phyloP scores from a whole-genome alignment of 371 early-diverging fungal genomes.

The Lichtheimia ornata region DNA sequence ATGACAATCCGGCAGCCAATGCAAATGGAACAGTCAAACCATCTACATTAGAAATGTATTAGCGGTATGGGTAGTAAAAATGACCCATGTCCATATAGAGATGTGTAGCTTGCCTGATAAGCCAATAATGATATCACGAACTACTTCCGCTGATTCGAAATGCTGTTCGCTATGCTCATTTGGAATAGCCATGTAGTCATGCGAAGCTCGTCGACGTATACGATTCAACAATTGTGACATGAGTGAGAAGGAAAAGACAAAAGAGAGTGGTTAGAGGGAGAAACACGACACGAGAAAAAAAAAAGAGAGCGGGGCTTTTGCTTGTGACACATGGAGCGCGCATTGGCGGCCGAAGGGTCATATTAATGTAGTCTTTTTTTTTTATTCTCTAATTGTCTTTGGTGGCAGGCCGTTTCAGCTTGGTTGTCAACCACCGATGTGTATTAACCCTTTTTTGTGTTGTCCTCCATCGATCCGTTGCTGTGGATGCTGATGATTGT shows the following conservation, averaged over 20 bases:
- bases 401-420: conserved; percentile 7
- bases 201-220: conserved; percentile 27
- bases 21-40: conserved; percentile 82
- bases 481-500: neutral
- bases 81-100: neutral
- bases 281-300: neutral
- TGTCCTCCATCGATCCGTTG: conserved; percentile 1
- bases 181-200: conserved; percentile 29
- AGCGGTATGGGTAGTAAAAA: neutral
- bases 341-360: neutral
- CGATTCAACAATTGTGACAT: neutral
- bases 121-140: conserved; percentile 71
- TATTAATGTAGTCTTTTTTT: neutral
- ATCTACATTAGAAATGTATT: conserved; percentile 33
- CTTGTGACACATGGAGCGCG: neutral
- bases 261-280: neutral
- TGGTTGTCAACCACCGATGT: conserved; percentile 8
- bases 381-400: neutral
- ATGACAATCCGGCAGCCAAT: conserved; percentile 72
- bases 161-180: conserved; percentile 62
- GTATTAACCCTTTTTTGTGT: conserved; percentile 5
- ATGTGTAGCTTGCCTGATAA: conserved; percentile 46
- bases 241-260: neutral
- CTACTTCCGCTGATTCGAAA: conserved; percentile 67
- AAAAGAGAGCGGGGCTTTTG: neutral